Evolutionary conservation across 2,329 filamentous ascomycete species (phyloP).

Genomic region (Hypocrella siamensis): DNA sequence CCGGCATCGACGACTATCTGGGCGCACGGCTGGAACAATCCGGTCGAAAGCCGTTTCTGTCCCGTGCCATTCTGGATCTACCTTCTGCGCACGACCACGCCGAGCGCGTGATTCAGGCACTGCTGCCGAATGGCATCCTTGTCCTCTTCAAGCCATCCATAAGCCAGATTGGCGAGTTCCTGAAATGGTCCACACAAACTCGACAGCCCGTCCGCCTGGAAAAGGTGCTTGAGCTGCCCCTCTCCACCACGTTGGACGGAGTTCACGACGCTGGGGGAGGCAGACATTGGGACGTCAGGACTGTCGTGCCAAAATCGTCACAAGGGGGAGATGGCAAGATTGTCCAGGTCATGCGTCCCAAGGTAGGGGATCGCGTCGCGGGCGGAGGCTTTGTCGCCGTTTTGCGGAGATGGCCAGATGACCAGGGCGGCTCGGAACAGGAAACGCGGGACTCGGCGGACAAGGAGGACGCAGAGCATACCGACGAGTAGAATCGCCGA

Average conservation of each 20-base stretch:
- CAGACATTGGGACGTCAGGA: conserved; percentile 47
- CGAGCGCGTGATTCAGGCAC: conserved; percentile 32
- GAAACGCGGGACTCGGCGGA: too few relatives aligned
- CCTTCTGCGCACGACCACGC: conserved; percentile 40
- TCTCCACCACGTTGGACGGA: conserved; percentile 20
- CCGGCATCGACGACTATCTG: conserved; percentile 49
- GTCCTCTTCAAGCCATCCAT: conserved; percentile 63
- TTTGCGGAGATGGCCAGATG: conserved; percentile 18
- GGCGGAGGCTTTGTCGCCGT: conserved; percentile 26
- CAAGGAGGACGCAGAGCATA: too few relatives aligned
- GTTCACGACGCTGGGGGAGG: conserved; percentile 34
- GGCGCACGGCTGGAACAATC: conserved; percentile 28
- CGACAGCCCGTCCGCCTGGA: conserved; percentile 39
- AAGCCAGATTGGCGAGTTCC: conserved; percentile 56
- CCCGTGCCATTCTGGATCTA: conserved; percentile 59
- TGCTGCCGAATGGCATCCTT: conserved; percentile 49
- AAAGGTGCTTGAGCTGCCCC: conserved; percentile 41
- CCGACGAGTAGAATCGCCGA: too few relatives aligned
- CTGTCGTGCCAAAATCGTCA: conserved; percentile 17
- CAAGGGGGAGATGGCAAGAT: conserved; percentile 7
- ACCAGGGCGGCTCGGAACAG: too few relatives aligned
- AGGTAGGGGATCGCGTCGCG: conserved; percentile 21
- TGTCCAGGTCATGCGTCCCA: conserved; percentile 25
- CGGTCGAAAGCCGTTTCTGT: conserved; percentile 42
- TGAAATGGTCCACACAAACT: conserved; percentile 28